A percentile compares a stretch with the other conserved stretches of the same genome.
Evolutionary conservation across 495 filamentous ascomycete genomes (phyloP).

Genomic region (Podospora appendiculata): DNA sequence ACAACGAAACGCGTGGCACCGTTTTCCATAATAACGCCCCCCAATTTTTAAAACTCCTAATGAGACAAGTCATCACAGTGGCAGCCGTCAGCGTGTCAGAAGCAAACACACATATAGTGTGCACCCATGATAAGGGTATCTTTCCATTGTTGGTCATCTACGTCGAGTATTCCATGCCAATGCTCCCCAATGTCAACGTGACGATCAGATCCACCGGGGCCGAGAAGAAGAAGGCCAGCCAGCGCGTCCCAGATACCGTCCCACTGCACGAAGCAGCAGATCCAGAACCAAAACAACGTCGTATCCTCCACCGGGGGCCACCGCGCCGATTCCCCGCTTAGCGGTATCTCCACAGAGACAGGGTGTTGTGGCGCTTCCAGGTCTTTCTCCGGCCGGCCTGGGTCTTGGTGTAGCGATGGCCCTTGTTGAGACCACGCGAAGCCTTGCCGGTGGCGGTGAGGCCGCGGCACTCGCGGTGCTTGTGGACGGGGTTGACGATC

Average conservation of each 20-base stretch:
- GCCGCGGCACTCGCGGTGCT: slow-evolving; percentile 97
- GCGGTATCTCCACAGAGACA: slow-evolving; percentile 84
- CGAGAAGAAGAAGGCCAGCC: slow-evolving; percentile 2
- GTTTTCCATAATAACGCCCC: too few species aligned
- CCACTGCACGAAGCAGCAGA: slow-evolving; percentile 13
- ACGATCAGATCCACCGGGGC: slow-evolving; percentile 5
- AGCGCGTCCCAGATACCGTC: slow-evolving; percentile 10
- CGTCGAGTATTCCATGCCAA: slow-evolving; percentile 10
- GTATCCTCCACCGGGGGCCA: slow-evolving; percentile 6
- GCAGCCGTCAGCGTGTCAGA: not conserved
- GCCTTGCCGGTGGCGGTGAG: slow-evolving; percentile 98
- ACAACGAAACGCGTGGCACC: too few species aligned
- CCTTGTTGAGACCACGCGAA: slow-evolving; percentile 97
- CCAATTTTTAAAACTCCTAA: not conserved
- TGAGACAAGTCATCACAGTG: not conserved
- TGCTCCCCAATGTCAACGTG: slow-evolving; percentile 10
- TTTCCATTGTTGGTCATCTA: slow-evolving; percentile 20
- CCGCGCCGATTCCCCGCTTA: slow-evolving; percentile 24
- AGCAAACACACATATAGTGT: not conserved
- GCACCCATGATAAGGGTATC: not conserved
- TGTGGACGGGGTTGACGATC: slow-evolving; percentile 99
- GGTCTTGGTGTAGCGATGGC: slow-evolving; percentile 98
- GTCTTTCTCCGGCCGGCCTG: slow-evolving; percentile 91
- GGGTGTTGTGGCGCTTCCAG: slow-evolving; percentile 99
- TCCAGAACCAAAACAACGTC: slow-evolving; percentile 17